Evolutionary conservation across 2,329 filamentous ascomycete genomes (phyloP), one percentile per base, ranked within the genome.

Genomic region (Beauveria bassiana): DNA sequence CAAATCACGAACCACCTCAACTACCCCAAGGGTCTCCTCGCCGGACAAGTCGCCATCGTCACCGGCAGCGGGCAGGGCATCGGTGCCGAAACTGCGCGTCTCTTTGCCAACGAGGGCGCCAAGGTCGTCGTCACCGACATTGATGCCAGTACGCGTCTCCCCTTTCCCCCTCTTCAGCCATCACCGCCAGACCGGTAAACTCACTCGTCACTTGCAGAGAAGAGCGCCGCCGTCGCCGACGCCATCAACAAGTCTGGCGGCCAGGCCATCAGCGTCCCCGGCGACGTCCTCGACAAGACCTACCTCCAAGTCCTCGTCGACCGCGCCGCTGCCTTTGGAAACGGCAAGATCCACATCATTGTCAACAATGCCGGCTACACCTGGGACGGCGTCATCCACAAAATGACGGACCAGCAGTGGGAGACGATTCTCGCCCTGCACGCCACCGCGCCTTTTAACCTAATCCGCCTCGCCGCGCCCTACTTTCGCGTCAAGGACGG

Each of bases 291-390:
- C 24, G 82, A 90, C 70, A 78, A 84, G 52, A 76, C 79, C 22
- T 93, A 95, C 74, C 81, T 93, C 70, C 80, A 85, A 63, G 77
- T 80, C 10, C 82, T 96, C n/a, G 85, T 96, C 28, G 79, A 86
- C 70, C 84, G 86, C 70, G 82, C 91, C 0, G 91, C 90, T 1
- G 87, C 87, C 53, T 96, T 96, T 70, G 92, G 92, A 62, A 79
- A 82, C 65, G 91, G 91, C 70, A 96, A 96, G 79, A 92, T 96
- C 65, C 89, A 96, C 74, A 89, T 95, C 71, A 88, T 96, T 61
- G 89, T 96, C 63, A 96, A 96, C 76, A 96, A 96, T 72, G 92
- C 91, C 0, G 91, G 91, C 47, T 96, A 91, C 76, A 96, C 92
- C 1, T 96, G 91, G 90, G 92, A 96, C 73, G 92, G 88, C 7